Evolutionary conservation across 1,284 basidiomycete species (phyloP), one percentile per base, ranked within the genome.

Genomic region (Exsudoporus floridanus): DNA sequence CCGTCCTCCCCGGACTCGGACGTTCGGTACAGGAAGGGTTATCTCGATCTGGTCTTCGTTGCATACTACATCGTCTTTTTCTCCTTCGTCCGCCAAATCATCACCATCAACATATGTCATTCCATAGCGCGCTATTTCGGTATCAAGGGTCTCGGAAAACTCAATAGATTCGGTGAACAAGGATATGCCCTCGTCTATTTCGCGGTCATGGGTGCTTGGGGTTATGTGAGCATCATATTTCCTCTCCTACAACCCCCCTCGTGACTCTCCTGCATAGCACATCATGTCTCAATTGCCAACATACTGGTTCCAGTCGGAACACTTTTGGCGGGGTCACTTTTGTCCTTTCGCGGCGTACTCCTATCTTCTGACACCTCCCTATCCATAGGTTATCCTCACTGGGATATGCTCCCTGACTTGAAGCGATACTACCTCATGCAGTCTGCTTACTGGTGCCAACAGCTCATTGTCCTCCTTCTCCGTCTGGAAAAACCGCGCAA

Each of bases 341-440:
- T 19, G 1, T 39, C 44, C 19, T 40, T 28, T 23, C 19, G 0
- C 1, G 2, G 8, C 10, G 4, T 31, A 5, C 33, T 5, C 19
- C 9, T 16, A 5, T 36, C 10, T 42, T 42, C 42, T 41, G 44
- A 55, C 54, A 0, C 30, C n/a, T n/a, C 36, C 12, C 37, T 21
- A 2, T 34, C 47, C 27, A 9, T 50, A 89, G 90, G 83, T 50
- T 96, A 96, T 65, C 94, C 94, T 27, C 86, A 93, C 66, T 90
- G 86, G 86, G 82, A 90, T 54, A 93, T 99, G 91, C 84, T 82
- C 35, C 83, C 85, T 2, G 81, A 86, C 57, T 76, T 98, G 59
- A 99, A 99, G 74, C 73, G 81, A 33, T 98, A 98, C 76, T 99
- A 99, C 69, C 83, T 99, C 51, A 82, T 91, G 73, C 90, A 94